These are phyloP conservation scores for Eimeria necatrix DNA, from an alignment of 169 alveolate species.

Conservation along the genomic window DNA sequence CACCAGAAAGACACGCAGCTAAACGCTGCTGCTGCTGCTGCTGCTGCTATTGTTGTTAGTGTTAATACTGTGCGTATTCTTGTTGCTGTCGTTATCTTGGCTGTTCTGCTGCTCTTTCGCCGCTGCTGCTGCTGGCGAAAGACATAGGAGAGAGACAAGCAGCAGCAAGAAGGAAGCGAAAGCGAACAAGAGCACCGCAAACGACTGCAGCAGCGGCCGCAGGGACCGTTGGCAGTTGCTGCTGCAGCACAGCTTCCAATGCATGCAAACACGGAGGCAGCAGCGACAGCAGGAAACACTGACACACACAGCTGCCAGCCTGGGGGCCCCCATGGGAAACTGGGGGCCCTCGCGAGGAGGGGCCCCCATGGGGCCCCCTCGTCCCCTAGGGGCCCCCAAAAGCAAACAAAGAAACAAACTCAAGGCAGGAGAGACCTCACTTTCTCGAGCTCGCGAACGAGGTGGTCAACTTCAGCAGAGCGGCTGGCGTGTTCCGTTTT, in stretches of 20 bases:
- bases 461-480: constrained; percentile 39
- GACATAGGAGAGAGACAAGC: neutral
- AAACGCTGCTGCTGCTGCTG: neutral
- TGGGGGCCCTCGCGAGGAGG: too few relatives aligned
- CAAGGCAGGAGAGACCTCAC: neutral
- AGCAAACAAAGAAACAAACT: too few relatives aligned
- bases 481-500: constrained; percentile 4
- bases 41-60: constrained; percentile 16
- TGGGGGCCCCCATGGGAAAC: too few relatives aligned
- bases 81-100: neutral
- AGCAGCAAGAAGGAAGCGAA: neutral
- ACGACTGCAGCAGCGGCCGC: too few relatives aligned
- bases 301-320: too few relatives aligned
- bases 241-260: too few relatives aligned
- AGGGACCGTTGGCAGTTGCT: too few relatives aligned
- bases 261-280: neutral
- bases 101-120: neutral
- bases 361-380: too few relatives aligned
- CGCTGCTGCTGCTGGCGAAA: constrained; percentile 3
- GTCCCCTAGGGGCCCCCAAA: too few relatives aligned
- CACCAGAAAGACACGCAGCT: neutral
- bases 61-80: neutral
- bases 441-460: neutral
- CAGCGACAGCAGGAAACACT: too few relatives aligned
- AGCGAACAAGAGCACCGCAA: neutral